Base-by-base conservation (phyloP, 139 green algal genomes). In the Asterochloris sp. region DNA sequence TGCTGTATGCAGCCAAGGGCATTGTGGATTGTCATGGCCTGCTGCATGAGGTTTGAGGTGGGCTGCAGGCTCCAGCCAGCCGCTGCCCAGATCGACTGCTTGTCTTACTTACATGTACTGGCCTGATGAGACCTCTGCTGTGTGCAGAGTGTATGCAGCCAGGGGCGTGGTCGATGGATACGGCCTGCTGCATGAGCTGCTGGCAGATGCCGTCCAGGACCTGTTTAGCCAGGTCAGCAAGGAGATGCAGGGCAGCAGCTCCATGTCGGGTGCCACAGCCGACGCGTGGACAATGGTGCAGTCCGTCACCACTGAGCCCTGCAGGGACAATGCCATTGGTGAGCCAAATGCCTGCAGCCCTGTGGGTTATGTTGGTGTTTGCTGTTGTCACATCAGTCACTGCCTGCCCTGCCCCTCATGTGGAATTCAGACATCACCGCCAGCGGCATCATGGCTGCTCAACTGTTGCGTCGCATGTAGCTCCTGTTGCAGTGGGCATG, bases 111-210 rank as follows among this genome's bases (percentile, higher is more conserved):
- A 54, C 6, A 54, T 10, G 38, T 54, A 6, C 4, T 6, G 6
- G 38, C 2, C 38, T 54, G 2, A 54, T 54, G 38, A 6, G 2
- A 54, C 23, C 38, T 27, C 38, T 9, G 23, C 69, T 29, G 24
- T 80, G 14, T 82, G 78, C 62, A 80, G 83, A 78, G 16, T 47
- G 64, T 75, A 86, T 76, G 47, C 69, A 27, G 69, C 62, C 0
- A 61, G 69, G 23, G 83, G 78, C 10, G 78, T 80, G 28, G 77
- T 86, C 13, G 78, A 86, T 73, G 83, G 80, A 12, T 87, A 80
- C 68, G 79, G 81, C 29, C 73, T 91, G 61, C 62, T 91, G 47
- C 85, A 91, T 17, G 81, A 74, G 29, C 69, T 91, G 74, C 73
- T 89, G 21, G 81, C 85, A 16, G 87, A 89, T 62, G 83, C 86